Percentiles rank a stretch among this genome's conserved stretches.
Evolutionary conservation across 2,329 filamentous ascomycete genomes (phyloP).

Genomic region (Graphiopsis chlorocephala): DNA sequence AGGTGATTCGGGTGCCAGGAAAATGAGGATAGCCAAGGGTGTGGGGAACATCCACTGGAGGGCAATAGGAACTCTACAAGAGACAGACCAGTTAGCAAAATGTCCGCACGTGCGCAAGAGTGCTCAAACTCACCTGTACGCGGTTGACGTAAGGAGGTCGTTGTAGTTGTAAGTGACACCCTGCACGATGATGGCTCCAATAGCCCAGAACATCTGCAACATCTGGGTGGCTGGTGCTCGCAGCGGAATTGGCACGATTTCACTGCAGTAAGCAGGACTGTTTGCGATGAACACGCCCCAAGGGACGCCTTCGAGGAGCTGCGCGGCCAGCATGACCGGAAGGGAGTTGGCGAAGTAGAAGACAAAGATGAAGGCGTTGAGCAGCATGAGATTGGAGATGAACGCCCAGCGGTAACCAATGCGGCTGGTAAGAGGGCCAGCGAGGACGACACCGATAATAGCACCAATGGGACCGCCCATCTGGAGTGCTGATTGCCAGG

Average conservation of each 20-base stretch:
- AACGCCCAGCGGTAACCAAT: constrained; percentile 62
- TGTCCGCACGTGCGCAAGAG: constrained; percentile 13
- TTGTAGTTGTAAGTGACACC: constrained; percentile 57
- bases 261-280: constrained; percentile 57
- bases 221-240: constrained; percentile 59
- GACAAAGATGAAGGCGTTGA: constrained; percentile 60
- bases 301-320: constrained; percentile 61
- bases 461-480: constrained; percentile 57
- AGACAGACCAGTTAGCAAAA: constrained; percentile 29
- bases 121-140: constrained; percentile 46
- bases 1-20: constrained; percentile 50
- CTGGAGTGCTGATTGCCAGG: constrained; percentile 60
- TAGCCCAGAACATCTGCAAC: constrained; percentile 66
- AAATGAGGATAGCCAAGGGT: constrained; percentile 53
- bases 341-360: constrained; percentile 56
- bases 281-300: constrained; percentile 68
- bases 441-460: constrained; percentile 58
- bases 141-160: constrained; percentile 27
- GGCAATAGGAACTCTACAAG: constrained; percentile 54
- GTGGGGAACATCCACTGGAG: constrained; percentile 60
- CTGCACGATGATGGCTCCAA: constrained; percentile 60
- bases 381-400: constrained; percentile 52
- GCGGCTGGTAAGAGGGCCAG: constrained; percentile 58
- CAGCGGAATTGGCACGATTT: constrained; percentile 60
- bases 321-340: constrained; percentile 49